Evolutionary conservation across 768 basidiomycete genomes (phyloP).

Genomic region (Crassisporium funariophilum): DNA sequence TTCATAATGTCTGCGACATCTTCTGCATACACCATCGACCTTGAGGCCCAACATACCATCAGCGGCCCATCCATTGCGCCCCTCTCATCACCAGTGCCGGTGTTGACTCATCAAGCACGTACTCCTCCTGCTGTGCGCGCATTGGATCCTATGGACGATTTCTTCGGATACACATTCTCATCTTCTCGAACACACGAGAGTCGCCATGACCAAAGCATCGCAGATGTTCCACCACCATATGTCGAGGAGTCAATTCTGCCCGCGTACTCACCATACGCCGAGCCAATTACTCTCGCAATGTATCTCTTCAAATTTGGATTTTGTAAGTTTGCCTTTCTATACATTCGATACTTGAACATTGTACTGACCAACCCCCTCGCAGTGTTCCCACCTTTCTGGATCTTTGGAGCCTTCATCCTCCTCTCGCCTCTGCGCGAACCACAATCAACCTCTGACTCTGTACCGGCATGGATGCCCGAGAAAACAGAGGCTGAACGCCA

Average conservation of each 20-base stretch:
- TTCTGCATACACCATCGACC: constrained; percentile 6
- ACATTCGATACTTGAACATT: neutral
- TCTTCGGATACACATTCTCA: constrained; percentile 40
- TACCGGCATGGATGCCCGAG: constrained; percentile 53
- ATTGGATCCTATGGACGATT: constrained; percentile 30
- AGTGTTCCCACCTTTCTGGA: constrained; percentile 70
- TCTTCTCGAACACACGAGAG: constrained; percentile 38
- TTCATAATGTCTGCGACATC: constrained; percentile 5
- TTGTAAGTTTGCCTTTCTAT: constrained; percentile 40
- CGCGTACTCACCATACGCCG: constrained; percentile 39
- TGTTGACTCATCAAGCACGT: constrained; percentile 1
- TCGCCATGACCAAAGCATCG: constrained; percentile 40
- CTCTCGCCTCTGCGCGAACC: constrained; percentile 53
- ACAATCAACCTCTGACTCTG: constrained; percentile 25
- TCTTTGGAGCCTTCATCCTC: constrained; percentile 57
- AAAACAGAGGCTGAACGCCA: constrained; percentile 55
- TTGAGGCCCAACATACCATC: constrained; percentile 11
- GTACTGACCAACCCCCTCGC: constrained; percentile 6
- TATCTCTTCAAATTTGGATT: constrained; percentile 68
- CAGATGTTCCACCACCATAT: constrained; percentile 45
- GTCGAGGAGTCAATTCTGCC: constrained; percentile 41
- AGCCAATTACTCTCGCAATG: constrained; percentile 58
- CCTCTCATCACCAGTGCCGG: neutral
- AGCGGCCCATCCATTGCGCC: neutral
- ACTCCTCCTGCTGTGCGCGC: neutral